Percentiles rank a stretch among this genome's conserved stretches.
Evolutionary conservation across 1,284 basidiomycete species (phyloP).

Genomic region (Apiotrichum brassicae): DNA sequence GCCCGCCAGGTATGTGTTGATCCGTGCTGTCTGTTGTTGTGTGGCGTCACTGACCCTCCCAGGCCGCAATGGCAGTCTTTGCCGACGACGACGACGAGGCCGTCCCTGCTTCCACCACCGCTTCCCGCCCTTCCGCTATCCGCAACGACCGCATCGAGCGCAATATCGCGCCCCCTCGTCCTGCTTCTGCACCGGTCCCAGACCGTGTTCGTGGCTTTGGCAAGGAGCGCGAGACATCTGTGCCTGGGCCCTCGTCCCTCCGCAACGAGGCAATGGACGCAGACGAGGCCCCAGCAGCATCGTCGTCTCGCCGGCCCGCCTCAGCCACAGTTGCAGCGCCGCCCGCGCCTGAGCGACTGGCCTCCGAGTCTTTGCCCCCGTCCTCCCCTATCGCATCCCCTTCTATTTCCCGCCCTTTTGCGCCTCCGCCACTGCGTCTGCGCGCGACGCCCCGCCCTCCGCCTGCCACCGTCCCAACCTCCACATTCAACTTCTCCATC

Average conservation of each 20-base stretch:
- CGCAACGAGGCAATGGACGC: constrained; percentile 11
- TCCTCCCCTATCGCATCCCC: constrained; percentile 11
- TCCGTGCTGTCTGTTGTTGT: background rate
- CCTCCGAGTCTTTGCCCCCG: constrained; percentile 2
- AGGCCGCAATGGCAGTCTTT: constrained; percentile 40
- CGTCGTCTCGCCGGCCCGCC: background rate
- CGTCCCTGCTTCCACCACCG: background rate
- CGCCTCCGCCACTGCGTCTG: background rate
- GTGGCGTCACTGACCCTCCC: background rate
- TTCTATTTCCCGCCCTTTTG: background rate
- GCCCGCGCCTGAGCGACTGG: constrained; percentile 1
- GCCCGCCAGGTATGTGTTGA: constrained; percentile 39
- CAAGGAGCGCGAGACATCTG: background rate
- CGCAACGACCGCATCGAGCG: background rate
- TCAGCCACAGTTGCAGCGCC: too few species aligned
- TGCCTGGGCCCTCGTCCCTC: constrained; percentile 2
- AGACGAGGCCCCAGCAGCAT: background rate
- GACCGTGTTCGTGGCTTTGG: constrained; percentile 3
- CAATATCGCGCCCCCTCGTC: constrained; percentile 6
- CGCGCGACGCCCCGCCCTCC: background rate
- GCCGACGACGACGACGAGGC: constrained; percentile 35
- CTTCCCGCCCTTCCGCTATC: background rate
- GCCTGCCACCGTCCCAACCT: constrained; percentile 1
- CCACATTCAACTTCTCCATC: constrained; percentile 17
- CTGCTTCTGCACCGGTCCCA: constrained; percentile 21